Conservation (phyloP, 2,329 filamentous ascomycete genomes). For the Phyllosticta citriasiana region DNA sequence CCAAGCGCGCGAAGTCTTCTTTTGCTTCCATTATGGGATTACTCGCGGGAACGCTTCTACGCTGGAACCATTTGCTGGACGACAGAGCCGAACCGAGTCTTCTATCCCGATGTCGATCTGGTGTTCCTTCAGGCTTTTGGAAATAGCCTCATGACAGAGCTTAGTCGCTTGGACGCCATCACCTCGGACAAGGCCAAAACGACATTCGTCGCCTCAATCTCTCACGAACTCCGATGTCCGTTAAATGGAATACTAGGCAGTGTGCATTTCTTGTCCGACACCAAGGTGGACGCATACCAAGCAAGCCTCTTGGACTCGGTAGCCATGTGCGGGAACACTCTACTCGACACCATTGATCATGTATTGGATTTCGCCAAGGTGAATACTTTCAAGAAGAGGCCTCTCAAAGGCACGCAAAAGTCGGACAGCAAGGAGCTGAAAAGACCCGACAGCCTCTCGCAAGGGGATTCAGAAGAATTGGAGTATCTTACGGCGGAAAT, state of each 20-base stretch:
- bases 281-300: conserved; percentile 16
- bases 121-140: conserved; percentile 29
- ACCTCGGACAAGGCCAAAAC: conserved; percentile 40
- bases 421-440: conserved; percentile 25
- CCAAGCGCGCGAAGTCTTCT: conserved; percentile 28
- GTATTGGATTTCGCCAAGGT: conserved; percentile 33
- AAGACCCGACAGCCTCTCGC: conserved; percentile 15
- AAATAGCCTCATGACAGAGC: conserved; percentile 28
- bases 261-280: conserved; percentile 41
- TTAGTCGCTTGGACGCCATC: conserved; percentile 28
- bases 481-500: conserved; percentile 17
- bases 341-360: conserved; percentile 34
- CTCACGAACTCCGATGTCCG: conserved; percentile 52
- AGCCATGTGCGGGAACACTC: conserved; percentile 29
- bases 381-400: conserved; percentile 25
- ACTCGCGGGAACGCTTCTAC: conserved; percentile 28
- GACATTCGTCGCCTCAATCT: conserved; percentile 50
- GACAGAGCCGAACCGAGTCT: conserved; percentile 26
- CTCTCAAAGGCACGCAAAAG: conserved; percentile 20
- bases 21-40: conserved; percentile 31
- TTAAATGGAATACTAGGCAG: conserved; percentile 48
- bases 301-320: conserved; percentile 25
- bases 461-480: not conserved
- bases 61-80: conserved; percentile 29
- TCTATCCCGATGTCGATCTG: conserved; percentile 28